Base-by-base conservation (phyloP, 805 yeast genomes). In the Ogataea pilisensis region DNA sequence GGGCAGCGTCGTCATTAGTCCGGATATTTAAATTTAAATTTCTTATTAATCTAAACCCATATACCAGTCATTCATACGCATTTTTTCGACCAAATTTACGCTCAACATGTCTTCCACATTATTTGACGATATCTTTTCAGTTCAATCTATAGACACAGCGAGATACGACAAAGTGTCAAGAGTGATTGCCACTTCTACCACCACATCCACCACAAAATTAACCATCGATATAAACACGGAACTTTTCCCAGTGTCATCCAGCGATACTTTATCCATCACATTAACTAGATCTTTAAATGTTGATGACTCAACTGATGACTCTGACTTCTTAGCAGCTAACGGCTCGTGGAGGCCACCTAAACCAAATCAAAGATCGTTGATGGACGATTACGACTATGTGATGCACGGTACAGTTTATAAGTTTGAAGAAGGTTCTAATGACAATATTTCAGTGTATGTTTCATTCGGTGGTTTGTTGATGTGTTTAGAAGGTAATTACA, bases 391-490 rank as follows among this genome's bases (percentile, higher is more conserved):
- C 69, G 98, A 91, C 64, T 93, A 93, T 57, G 98, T 93, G 50
- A 91, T 93, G 98, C 81, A 90, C 62, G 99, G 99, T 40, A 89
- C 96, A 6, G 95, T 93, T 34, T 93, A 93, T 72, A 90, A 91
- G 64, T 93, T 93, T 60, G 96, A 91, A 63, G 99, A 93, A 67
- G 77, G 77, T 49, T 68, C 69, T 51, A 69, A 66, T 43, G 86
- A 81, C 57, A 70, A 70, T 50, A 84, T 88, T 65, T 82, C 95
- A 17, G 96, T 91, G 19, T 93, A 88, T 61, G 86, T 88, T 43
- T 91, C 98, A 3, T 93, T 90, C 63, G 99, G 99, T 42, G 99
- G 99, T 4, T 75, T 93, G 54, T 73, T 93, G 54, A 76, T 91
- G 80, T 84, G 97, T 58, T 72, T 93, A 49, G 98, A 93, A 68